Evolutionary conservation across 2,329 filamentous ascomycete species (phyloP).

Genomic region (Fusarium kyushuense): DNA sequence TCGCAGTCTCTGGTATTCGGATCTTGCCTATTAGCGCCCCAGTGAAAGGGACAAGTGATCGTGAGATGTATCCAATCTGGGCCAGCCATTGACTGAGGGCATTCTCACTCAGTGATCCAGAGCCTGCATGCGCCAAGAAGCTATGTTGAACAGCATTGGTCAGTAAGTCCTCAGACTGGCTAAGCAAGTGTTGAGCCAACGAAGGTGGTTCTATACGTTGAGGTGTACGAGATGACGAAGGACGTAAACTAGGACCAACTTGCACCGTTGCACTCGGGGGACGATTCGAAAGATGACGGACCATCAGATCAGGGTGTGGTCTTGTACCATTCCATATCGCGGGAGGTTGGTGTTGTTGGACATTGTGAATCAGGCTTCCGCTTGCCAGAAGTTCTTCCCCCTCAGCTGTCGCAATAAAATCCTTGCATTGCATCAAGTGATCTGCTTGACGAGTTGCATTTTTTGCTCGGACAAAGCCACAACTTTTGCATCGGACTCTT

Average conservation of each 20-base stretch:
- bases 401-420: slow-evolving; percentile 7
- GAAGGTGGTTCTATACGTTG: slow-evolving; percentile 5
- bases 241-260: neutral
- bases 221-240: neutral
- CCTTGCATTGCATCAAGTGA: slow-evolving; percentile 14
- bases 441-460: slow-evolving; percentile 13
- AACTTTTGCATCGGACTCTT: slow-evolving; percentile 4
- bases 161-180: neutral
- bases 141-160: slow-evolving; percentile 4
- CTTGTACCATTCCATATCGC: neutral
- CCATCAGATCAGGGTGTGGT: slow-evolving; percentile 5
- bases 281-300: slow-evolving; percentile 2
- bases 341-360: slow-evolving; percentile 1
- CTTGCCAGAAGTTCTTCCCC: slow-evolving; percentile 7
- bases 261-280: neutral
- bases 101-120: slow-evolving; percentile 3
- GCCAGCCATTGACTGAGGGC: slow-evolving; percentile 7
- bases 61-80: slow-evolving; percentile 11
- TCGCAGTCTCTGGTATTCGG: slow-evolving; percentile 4
- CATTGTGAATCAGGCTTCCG: slow-evolving; percentile 4
- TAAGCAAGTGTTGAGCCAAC: neutral
- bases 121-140: slow-evolving; percentile 6
- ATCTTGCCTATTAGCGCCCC: slow-evolving; percentile 8
- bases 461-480: slow-evolving; percentile 7
- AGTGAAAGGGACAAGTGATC: slow-evolving; percentile 10